phyloP scores from a whole-genome alignment of 1,284 basidiomycete species.

The Fomitiporia mediterranea region DNA sequence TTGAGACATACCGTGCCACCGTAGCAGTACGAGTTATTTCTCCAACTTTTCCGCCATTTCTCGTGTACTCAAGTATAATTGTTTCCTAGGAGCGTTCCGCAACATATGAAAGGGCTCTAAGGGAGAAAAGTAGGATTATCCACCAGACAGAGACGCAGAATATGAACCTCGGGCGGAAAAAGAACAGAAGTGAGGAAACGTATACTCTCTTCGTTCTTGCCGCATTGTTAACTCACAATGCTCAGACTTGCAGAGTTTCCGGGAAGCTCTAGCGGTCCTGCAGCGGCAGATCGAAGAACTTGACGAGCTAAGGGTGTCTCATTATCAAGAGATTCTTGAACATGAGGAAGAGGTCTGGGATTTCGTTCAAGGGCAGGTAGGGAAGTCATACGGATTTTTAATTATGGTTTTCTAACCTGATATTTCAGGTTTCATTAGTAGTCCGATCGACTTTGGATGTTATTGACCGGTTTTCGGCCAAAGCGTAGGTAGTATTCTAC shows the following conservation, averaged over 20 bases:
- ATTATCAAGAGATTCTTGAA: slow-evolving; percentile 86
- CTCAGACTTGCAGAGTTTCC: slow-evolving; percentile 79
- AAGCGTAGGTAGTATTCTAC: slow-evolving; percentile 57
- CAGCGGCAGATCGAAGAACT: slow-evolving; percentile 88
- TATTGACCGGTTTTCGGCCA: slow-evolving; percentile 81
- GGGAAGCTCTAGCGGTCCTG: slow-evolving; percentile 76
- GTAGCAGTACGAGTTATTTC: slow-evolving; percentile 52
- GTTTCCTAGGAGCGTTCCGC: slow-evolving; percentile 64
- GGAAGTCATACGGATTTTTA: slow-evolving; percentile 15
- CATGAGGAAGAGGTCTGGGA: slow-evolving; percentile 95
- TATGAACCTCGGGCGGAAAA: slow-evolving; percentile 61
- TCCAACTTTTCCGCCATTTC: neutral
- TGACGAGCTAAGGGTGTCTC: slow-evolving; percentile 72
- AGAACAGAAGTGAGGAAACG: slow-evolving; percentile 70
- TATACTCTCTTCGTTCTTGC: slow-evolving; percentile 2
- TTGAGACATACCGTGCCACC: slow-evolving; percentile 75
- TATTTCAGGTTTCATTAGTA: slow-evolving; percentile 56
- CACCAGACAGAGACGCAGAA: slow-evolving; percentile 87
- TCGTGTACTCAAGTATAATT: slow-evolving; percentile 17
- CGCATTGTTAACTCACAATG: neutral
- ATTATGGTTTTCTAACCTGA: neutral
- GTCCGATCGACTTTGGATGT: slow-evolving; percentile 79
- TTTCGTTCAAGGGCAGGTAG: slow-evolving; percentile 77
- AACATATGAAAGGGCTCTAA: slow-evolving; percentile 72
- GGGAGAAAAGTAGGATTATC: slow-evolving; percentile 82